Percentiles rank a stretch among this genome's conserved stretches.
Evolutionary conservation across 2,329 filamentous ascomycete genomes (phyloP).

Genomic region (Periconia sp.): DNA sequence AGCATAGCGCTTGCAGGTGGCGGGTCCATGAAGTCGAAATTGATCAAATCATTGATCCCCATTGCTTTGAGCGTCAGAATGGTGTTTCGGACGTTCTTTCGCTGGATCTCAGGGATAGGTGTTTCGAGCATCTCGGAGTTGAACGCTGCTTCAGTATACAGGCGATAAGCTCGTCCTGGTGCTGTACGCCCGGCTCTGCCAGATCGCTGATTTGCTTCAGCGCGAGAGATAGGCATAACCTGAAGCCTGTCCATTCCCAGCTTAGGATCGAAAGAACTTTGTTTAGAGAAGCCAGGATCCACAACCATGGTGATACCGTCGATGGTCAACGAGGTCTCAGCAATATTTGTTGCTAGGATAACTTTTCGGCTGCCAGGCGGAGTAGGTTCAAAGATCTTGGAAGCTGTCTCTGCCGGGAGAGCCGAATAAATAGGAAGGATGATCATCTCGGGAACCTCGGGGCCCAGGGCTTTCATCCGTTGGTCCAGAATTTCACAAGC

Average conservation of each 20-base stretch:
- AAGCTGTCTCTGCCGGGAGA: constrained; percentile 90
- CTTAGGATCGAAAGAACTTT: constrained; percentile 95
- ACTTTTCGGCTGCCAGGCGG: constrained; percentile 86
- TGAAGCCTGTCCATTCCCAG: constrained; percentile 96
- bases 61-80: constrained; percentile 99
- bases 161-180: constrained; percentile 83
- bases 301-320: constrained; percentile 67
- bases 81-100: constrained; percentile 87
- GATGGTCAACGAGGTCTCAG: constrained; percentile 96
- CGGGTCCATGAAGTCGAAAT: constrained; percentile 99
- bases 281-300: constrained; percentile 80
- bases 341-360: constrained; percentile 97
- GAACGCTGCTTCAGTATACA: constrained; percentile 94
- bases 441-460: constrained; percentile 85
- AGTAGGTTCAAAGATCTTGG: constrained; percentile 89
- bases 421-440: constrained; percentile 96
- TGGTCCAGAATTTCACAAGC: constrained; percentile 90
- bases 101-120: constrained; percentile 93
- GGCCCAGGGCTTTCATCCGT: constrained; percentile 92
- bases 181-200: constrained; percentile 92
- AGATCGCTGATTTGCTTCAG: constrained; percentile 91
- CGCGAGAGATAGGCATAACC: constrained; percentile 94
- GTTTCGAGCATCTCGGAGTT: constrained; percentile 83
- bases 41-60: constrained; percentile 96
- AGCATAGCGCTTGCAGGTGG: constrained; percentile 98